Evolutionary conservation across 305 asterid species (phyloP), one percentile per base, ranked within the genome.

Genomic region (Fraxinus floribunda): DNA sequence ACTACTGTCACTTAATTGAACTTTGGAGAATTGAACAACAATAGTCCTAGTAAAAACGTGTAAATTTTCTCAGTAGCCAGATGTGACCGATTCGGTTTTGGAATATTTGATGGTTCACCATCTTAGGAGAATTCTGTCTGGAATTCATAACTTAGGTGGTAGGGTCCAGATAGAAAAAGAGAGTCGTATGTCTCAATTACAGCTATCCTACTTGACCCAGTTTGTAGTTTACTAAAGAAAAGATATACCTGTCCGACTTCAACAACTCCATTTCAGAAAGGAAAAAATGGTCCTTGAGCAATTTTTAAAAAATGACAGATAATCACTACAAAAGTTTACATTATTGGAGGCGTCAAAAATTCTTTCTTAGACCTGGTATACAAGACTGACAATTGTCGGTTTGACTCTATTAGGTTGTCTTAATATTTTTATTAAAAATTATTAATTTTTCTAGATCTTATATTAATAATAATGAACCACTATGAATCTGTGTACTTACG

Each of bases 401-500:
- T 41, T 9, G 52, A 41, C 16, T 9, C 15, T 41, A 8, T 9
- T 41, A 9, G 52, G 52, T 41, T 41, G 49, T 41, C 49, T 41
- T 39, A 41, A 41, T 41, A 41, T 41, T 41, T 41, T 41, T 41
- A 41, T 9, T 41, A 38, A 38, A 38, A 2, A 41, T 41, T 39
- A 39, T 39, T 39, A 7, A 39, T 39, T 7, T 39, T 32, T 32
- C 3, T n/a, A n/a, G n/a, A n/a, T n/a, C n/a, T n/a, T n/a, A n/a
- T n/a, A n/a, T n/a, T n/a, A n/a, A n/a, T n/a, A n/a, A n/a, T n/a
- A n/a, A n/a, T n/a, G n/a, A n/a, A n/a, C n/a, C n/a, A n/a, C 35
- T 36, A 7, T 7, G 44, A 38, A 3, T 38, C 9, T 7, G 44
- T 75, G 3, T 29, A 75, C 97, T 77, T 87, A 94, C 98, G 86